Percentiles rank a stretch among this genome's conserved stretches.
phyloP scores from a whole-genome alignment of 345 rosid genomes.

The Psidium guajava region DNA sequence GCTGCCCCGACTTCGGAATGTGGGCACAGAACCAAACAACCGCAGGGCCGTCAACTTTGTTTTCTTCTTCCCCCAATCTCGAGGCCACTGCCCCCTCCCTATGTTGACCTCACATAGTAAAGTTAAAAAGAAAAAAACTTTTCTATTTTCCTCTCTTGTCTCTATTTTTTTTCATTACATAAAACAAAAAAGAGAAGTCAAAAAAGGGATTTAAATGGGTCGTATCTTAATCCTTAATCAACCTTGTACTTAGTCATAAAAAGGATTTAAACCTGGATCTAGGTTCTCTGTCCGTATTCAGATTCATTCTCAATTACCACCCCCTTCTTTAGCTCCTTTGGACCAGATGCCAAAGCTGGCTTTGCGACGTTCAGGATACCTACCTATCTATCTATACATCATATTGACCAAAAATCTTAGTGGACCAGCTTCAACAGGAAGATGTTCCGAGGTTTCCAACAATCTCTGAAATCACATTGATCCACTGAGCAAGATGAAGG shows the following conservation, averaged over 20 bases:
- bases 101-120: neutral
- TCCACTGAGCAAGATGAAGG: neutral
- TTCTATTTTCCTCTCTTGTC: neutral
- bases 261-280: neutral
- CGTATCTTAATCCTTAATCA: neutral
- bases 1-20: neutral
- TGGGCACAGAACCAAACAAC: neutral
- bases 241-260: neutral
- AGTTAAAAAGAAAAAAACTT: neutral
- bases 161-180: neutral
- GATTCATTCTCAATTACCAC: neutral
- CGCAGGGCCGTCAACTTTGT: too few relatives aligned
- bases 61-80: neutral
- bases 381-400: neutral
- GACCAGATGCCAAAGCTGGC: neutral
- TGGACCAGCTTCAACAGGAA: neutral
- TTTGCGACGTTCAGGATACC: neutral
- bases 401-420: neutral
- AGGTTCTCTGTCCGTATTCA: neutral
- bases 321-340: neutral
- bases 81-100: neutral
- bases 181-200: too few relatives aligned
- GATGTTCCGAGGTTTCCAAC: neutral
- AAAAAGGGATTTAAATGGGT: too few relatives aligned
- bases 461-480: neutral